Evolutionary conservation across 2,329 filamentous ascomycete genomes (phyloP).

Genomic region (Penicillium sp.): DNA sequence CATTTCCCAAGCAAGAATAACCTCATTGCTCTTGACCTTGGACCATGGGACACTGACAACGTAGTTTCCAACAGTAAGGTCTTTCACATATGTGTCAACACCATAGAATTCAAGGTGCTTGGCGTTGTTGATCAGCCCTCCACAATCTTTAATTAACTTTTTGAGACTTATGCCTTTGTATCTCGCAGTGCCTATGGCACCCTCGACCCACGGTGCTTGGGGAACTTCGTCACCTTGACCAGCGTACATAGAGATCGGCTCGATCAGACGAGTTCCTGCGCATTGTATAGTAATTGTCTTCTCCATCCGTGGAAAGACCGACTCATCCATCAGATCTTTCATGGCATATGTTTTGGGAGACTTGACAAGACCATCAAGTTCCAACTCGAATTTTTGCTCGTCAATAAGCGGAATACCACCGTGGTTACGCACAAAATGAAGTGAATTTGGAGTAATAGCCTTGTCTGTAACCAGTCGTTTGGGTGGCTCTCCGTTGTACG

Average conservation of each 20-base stretch:
- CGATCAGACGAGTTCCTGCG: constrained; percentile 66
- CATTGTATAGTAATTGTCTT: constrained; percentile 66
- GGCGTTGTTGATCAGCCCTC: constrained; percentile 55
- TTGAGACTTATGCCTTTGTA: constrained; percentile 67
- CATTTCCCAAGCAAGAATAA: constrained; percentile 71
- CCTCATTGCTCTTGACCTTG: constrained; percentile 67
- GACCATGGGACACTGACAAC: constrained; percentile 65
- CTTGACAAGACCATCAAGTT: constrained; percentile 62
- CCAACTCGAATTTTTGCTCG: constrained; percentile 53
- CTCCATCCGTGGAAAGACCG: constrained; percentile 58
- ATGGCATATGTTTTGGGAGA: constrained; percentile 59
- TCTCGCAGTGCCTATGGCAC: constrained; percentile 65
- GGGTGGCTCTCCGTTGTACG: constrained; percentile 64
- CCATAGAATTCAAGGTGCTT: constrained; percentile 69
- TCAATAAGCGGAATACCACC: constrained; percentile 69
- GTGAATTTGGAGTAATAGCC: constrained; percentile 59
- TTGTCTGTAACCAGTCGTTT: constrained; percentile 58
- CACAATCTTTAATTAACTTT: constrained; percentile 69
- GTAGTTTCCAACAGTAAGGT: constrained; percentile 66
- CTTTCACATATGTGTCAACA: constrained; percentile 73
- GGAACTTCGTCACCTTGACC: constrained; percentile 65
- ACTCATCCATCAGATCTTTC: constrained; percentile 61
- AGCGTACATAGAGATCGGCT: constrained; percentile 65
- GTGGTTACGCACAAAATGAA: constrained; percentile 70
- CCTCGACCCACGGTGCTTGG: constrained; percentile 59